Percentiles rank a stretch among this genome's conserved stretches.
These are phyloP conservation scores for Inga laurina DNA, from an alignment of 306 rosid genomes.

Conservation along the genomic window DNA sequence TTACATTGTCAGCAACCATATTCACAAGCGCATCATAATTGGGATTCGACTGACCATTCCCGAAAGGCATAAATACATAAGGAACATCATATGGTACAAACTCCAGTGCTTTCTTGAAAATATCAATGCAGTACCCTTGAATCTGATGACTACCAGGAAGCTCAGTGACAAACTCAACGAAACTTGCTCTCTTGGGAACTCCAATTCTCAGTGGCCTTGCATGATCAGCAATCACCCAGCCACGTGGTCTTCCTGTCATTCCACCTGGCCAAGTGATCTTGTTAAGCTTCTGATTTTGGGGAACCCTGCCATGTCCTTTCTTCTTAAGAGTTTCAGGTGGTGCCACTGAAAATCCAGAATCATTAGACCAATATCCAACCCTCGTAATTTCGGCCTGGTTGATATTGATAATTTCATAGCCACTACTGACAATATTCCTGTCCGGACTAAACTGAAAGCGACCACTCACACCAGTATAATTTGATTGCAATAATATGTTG, in stretches of 20 bases:
- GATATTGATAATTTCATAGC: constrained; percentile 82
- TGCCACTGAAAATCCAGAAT: constrained; percentile 68
- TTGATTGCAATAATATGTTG: constrained; percentile 49
- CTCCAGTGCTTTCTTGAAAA: constrained; percentile 67
- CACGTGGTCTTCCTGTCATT: constrained; percentile 71
- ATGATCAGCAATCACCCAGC: constrained; percentile 83
- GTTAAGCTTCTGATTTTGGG: constrained; percentile 61
- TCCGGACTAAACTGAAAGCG: constrained; percentile 53
- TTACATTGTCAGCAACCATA: constrained; percentile 65
- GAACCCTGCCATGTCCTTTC: constrained; percentile 31
- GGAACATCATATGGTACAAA: constrained; percentile 82
- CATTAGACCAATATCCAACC: constrained; percentile 81
- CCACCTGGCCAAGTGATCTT: constrained; percentile 93
- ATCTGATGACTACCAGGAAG: constrained; percentile 42
- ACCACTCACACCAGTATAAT: constrained; percentile 84
- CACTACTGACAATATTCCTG: constrained; percentile 55
- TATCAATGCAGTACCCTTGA: constrained; percentile 76
- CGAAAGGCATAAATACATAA: constrained; percentile 64
- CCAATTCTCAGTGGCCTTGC: constrained; percentile 80
- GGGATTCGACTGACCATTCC: constrained; percentile 80
- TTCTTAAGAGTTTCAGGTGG: constrained; percentile 54
- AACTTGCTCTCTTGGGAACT: constrained; percentile 89
- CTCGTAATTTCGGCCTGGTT: constrained; percentile 41
- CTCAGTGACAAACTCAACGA: constrained; percentile 79
- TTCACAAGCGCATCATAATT: constrained; percentile 65